A percentile compares a stretch with the other conserved stretches of the same genome.
phyloP scores from a whole-genome alignment of 768 basidiomycete species.

The Boletus rubescentipes region DNA sequence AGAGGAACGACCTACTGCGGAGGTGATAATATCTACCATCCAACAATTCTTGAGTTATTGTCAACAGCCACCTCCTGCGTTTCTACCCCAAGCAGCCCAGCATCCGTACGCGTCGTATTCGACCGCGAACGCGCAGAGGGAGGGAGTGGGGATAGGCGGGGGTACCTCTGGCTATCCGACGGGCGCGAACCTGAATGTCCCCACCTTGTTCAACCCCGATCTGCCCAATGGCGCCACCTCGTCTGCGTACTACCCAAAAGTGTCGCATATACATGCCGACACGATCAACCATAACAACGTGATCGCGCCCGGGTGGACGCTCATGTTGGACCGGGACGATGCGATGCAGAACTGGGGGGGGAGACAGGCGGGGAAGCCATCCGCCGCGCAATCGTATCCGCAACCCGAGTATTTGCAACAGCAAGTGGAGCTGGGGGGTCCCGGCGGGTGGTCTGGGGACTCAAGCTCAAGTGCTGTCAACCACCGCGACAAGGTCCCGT shows the following conservation, averaged over 20 bases:
- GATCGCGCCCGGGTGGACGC: conserved; percentile 92
- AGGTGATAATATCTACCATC: too few relatives aligned
- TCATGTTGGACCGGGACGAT: conserved; percentile 92
- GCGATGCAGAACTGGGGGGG: conserved; percentile 96
- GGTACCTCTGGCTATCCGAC: conserved; percentile 20
- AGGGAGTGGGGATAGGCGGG: conserved; percentile 15
- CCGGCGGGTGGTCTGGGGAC: too few relatives aligned
- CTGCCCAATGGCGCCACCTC: conserved; percentile 41
- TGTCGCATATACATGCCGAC: conserved; percentile 64
- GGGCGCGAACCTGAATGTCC: conserved; percentile 21
- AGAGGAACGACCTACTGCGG: too few relatives aligned
- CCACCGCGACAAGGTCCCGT: too few relatives aligned
- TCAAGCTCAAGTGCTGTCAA: too few relatives aligned
- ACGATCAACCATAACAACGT: conserved; percentile 86
- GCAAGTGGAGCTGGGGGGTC: too few relatives aligned
- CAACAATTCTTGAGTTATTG: too few relatives aligned
- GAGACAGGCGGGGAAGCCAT: conserved; percentile 71
- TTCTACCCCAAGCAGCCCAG: too few relatives aligned
- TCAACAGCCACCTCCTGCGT: too few relatives aligned
- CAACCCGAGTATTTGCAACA: conserved; percentile 91
- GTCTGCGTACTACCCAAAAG: conserved; percentile 61
- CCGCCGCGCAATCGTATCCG: conserved; percentile 74
- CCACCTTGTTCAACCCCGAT: conserved; percentile 43
- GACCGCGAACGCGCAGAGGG: conserved; percentile 16
- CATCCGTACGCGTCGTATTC: conserved; percentile 31